Percentiles rank a stretch among this genome's conserved stretches.
Evolutionary conservation across 1,139 yeast species (phyloP).

Genomic region (Pichia sp.): DNA sequence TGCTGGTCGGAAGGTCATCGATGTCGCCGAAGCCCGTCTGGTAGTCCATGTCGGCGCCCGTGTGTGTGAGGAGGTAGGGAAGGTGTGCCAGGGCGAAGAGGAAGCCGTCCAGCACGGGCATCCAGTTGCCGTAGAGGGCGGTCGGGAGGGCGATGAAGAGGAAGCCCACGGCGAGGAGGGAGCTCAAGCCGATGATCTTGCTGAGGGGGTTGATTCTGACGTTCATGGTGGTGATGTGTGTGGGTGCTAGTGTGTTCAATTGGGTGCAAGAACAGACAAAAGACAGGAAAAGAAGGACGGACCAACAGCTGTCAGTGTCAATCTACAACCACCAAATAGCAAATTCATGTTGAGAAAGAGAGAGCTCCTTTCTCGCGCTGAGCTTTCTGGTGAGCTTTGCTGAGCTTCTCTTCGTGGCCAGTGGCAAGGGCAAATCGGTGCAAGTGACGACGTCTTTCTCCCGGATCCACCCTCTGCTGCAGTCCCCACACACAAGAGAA

Average conservation of each 20-base stretch:
- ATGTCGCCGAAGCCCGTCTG: slow-evolving; percentile 25
- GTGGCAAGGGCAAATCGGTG: slow-evolving; percentile 9
- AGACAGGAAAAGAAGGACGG: too few species aligned
- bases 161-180: slow-evolving; percentile 76
- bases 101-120: slow-evolving; percentile 54
- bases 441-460: too few species aligned
- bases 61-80: slow-evolving; percentile 51
- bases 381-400: slow-evolving; percentile 1
- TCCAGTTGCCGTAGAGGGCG: slow-evolving; percentile 74
- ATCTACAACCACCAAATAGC: too few species aligned
- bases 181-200: slow-evolving; percentile 70
- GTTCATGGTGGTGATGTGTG: neutral
- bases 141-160: slow-evolving; percentile 77
- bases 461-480: too few species aligned
- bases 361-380: too few species aligned
- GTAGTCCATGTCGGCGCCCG: slow-evolving; percentile 20
- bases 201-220: slow-evolving; percentile 55
- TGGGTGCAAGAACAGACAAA: too few species aligned
- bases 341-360: too few species aligned
- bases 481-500: too few species aligned
- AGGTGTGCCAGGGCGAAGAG: slow-evolving; percentile 59
- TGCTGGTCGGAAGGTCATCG: slow-evolving; percentile 20
- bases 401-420: neutral
- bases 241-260: too few species aligned
- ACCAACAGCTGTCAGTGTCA: too few species aligned